Evolutionary conservation across 176 grass and related monocot genomes (phyloP), one percentile per base, ranked within the genome.

Genomic region (Cocos nucifera): DNA sequence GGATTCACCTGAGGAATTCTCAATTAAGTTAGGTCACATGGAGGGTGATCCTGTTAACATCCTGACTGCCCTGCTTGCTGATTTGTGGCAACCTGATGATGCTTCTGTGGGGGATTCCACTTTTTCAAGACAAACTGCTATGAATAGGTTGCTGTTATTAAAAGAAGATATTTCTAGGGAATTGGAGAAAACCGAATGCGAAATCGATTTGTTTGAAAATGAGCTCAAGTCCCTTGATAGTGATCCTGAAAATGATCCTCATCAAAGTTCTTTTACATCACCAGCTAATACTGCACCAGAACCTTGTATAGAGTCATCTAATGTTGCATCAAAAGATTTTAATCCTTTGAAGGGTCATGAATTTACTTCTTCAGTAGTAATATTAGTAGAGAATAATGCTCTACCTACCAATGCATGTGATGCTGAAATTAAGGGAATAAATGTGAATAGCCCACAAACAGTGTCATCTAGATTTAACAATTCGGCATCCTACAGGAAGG

Each of bases 151-250:
- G 58, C 69, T 82, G 14, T 51, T 65, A 69, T 79, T 99, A 59
- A 99, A 99, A 56, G 85, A 77, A 62, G 67, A 54, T 54, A 88
- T 93, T 77, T 78, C 84, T 8, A 99, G 83, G 61, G 82, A 88
- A 59, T 79, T 89, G 4, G 94, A 93, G 65, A 93, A 78, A 69
- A 84, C 77, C 58, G 94, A 99, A 79, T 72, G 70, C 22, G 79
- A 99, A 86, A 89, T 99, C 49, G 94, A 99, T 83, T 86, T 62
- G 3, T 67, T 99, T 19, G 94, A 99, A 77, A 82, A 80, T 18
- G 88, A 93, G 70, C 82, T 99, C 27, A 93, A 79, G 64, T 69
- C 66, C 24, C 28, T 77, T 14, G 60, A 48, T 22, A 18, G 6
- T 59, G 69, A 77, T 69, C 25, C 64, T 15, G 61, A 35, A 74